Conservation (phyloP, 1,284 basidiomycete genomes). For the Naganishia liquefaciens region DNA sequence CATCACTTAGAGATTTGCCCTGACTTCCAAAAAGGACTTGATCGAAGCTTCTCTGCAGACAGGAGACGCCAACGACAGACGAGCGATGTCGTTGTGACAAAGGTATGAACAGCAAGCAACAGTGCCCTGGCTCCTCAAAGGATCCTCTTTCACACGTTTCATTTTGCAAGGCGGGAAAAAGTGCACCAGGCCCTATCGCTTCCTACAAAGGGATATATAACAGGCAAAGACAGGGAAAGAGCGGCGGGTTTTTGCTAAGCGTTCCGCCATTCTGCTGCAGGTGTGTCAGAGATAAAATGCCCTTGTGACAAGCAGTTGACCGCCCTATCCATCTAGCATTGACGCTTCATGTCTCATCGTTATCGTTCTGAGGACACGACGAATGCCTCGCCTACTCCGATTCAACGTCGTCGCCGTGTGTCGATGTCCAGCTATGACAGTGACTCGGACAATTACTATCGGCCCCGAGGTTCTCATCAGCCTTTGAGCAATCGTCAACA, state of each 20-base stretch:
- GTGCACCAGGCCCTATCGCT: background rate
- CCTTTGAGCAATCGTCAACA: background rate
- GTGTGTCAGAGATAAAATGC: background rate
- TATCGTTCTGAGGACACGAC: background rate
- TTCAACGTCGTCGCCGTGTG: background rate
- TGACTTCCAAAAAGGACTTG: background rate
- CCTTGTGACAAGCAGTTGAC: background rate
- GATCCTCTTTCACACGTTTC: background rate
- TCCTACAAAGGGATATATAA: background rate
- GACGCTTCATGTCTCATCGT: background rate
- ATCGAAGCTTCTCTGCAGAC: background rate
- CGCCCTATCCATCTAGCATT: background rate
- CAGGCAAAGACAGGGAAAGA: background rate
- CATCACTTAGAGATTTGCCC: background rate
- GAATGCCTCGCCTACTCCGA: slow-evolving; percentile 6
- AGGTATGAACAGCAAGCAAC: slow-evolving; percentile 3
- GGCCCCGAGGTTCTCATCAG: background rate
- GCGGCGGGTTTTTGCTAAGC: background rate
- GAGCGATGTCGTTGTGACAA: slow-evolving; percentile 1
- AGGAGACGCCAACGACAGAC: background rate
- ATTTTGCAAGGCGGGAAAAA: background rate
- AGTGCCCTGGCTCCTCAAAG: background rate
- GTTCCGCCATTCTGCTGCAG: background rate
- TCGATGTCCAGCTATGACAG: slow-evolving; percentile 11
- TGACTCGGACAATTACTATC: slow-evolving; percentile 2